Percentiles rank a stretch among this genome's conserved stretches.
These are phyloP conservation scores for Acanthamoeba quina DNA, from an alignment of 208 protist genomes.

Conservation along the genomic window DNA sequence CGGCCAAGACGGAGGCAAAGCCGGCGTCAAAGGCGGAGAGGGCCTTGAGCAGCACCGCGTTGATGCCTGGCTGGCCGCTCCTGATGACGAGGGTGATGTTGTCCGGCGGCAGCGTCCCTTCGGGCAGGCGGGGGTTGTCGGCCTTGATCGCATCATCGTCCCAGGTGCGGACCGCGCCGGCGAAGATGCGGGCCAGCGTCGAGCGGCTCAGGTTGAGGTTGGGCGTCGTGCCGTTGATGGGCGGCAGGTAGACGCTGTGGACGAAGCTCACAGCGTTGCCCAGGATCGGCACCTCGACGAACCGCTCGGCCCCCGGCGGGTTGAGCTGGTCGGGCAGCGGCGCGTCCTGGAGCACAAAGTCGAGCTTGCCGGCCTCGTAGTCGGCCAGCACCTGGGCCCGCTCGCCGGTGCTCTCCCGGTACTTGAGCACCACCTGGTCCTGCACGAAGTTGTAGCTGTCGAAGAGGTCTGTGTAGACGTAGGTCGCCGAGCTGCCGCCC, in stretches of 20 bases:
- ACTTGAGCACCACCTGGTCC: neutral
- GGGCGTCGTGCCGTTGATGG: neutral
- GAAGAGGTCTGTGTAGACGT: conserved; percentile 9
- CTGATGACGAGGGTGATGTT: neutral
- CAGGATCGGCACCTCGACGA: neutral
- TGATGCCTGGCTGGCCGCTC: neutral
- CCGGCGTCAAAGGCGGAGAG: neutral
- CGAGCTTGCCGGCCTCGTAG: neutral
- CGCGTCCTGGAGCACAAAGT: conserved; percentile 10
- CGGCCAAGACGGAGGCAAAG: neutral
- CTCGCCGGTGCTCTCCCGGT: neutral
- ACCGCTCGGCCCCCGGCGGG: neutral
- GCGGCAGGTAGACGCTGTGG: neutral
- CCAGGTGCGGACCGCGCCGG: neutral
- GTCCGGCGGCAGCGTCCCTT: neutral
- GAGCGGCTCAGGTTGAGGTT: neutral
- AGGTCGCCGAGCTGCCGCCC: conserved; percentile 7
- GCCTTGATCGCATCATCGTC: neutral
- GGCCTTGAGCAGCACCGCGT: neutral
- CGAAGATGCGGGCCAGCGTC: neutral
- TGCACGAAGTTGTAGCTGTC: conserved; percentile 11
- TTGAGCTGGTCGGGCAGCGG: neutral
- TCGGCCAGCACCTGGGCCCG: neutral
- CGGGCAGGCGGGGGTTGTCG: neutral
- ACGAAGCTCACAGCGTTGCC: neutral